Base-by-base conservation (phyloP, 2,329 filamentous ascomycete species). In the Ophiosphaerella korrae region DNA sequence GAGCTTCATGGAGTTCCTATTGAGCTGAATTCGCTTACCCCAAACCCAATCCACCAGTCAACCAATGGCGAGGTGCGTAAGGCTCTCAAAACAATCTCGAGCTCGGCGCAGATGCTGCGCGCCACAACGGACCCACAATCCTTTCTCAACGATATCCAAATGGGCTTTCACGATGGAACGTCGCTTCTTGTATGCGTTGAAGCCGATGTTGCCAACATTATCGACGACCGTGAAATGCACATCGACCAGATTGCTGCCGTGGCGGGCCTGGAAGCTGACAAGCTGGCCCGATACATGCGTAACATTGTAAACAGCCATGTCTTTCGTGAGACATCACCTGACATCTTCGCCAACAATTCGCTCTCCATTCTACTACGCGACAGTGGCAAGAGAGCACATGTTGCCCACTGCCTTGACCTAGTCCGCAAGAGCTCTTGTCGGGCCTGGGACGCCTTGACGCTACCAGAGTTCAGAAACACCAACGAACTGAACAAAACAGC, bases 331-430 rank as follows among this genome's bases (percentile, higher is more conserved):
- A 26, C 40, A 21, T 16, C 45, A 3, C 45, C 36, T 6, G 31
- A 47, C 34, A 21, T 47, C 18, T 47, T 47, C 21, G 45, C 45
- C 13, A 47, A 47, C 31, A 47, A 12, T 2, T 47, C 45, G 16
- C 21, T 47, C 9, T 47, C 45, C 5, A 21, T n/a, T 3, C 4
- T 39, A 7, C 8, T 39, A 6, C 37, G 37, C 16, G 37, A 39
- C 7, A 18, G 16, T 7, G 43, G 43, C 7, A 46, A 46, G 32
- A 16, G 43, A 26, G 43, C 43, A 3, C 35, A 46, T 46, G 29
- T 46, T 7, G 43, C 18, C 7, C 43, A 38, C 31, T 46, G 43
- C 34, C 23, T 46, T 8, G 35, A 39, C 31, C 16, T 46, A 13
- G 43, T 46, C 13, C 43, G 43, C 5, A 37, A 32, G 23, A 26